These are phyloP conservation scores for Magnaporthiopsis rhizophila DNA, from an alignment of 2,329 filamentous ascomycete species.

Conservation along the genomic window DNA sequence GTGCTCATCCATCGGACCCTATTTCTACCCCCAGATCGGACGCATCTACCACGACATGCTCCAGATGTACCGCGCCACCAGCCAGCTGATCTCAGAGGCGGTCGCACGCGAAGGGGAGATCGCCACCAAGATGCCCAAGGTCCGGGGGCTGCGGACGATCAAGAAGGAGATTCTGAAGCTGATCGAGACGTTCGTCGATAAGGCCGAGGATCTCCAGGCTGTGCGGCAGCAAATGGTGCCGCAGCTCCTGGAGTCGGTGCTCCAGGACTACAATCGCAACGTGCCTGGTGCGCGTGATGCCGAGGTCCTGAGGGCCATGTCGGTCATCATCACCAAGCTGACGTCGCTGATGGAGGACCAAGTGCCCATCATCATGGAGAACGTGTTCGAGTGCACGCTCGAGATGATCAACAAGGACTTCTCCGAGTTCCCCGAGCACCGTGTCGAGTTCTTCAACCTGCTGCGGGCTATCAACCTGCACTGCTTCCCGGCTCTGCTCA, in stretches of 20 bases:
- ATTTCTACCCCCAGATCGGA: constrained; percentile 97
- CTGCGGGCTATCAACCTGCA: constrained; percentile 92
- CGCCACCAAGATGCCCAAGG: constrained; percentile 94
- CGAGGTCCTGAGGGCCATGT: constrained; percentile 95
- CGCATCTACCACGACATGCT: constrained; percentile 98
- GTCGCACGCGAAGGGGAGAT: constrained; percentile 82
- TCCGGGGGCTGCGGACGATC: constrained; percentile 89
- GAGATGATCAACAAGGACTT: constrained; percentile 99
- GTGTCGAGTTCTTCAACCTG: constrained; percentile 99
- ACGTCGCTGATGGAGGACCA: constrained; percentile 97
- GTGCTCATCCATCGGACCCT: constrained; percentile 89
- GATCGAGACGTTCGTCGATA: constrained; percentile 96
- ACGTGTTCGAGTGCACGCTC: constrained; percentile 94
- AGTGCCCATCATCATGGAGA: constrained; percentile 95
- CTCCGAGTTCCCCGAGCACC: constrained; percentile 95
- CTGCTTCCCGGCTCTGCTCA: constrained; percentile 90
- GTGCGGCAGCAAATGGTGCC: constrained; percentile 92
- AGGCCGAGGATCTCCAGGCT: constrained; percentile 91
- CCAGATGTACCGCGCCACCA: constrained; percentile 98
- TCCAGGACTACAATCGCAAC: constrained; percentile 95
- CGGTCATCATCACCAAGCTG: constrained; percentile 91
- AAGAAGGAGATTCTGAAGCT: constrained; percentile 99
- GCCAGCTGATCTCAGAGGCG: constrained; percentile 87
- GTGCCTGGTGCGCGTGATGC: constrained; percentile 92
- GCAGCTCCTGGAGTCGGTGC: constrained; percentile 85